phyloP scores from a whole-genome alignment of 208 protist species.

The Trichomonas vaginalis region DNA sequence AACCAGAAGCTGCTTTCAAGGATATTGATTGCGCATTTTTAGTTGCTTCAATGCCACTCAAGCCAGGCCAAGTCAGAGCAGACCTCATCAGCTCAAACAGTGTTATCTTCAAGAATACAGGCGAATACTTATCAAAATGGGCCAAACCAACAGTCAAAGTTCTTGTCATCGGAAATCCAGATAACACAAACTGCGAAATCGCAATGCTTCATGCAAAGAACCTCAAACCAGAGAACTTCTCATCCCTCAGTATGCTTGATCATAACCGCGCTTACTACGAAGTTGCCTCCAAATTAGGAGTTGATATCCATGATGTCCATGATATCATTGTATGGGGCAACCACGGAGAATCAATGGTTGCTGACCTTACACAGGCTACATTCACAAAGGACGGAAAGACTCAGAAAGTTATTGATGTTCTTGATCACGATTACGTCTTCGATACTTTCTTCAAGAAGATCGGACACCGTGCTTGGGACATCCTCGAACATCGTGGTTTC shows the following conservation, averaged over 20 bases:
- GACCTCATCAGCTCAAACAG: background rate
- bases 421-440: conserved; percentile 49
- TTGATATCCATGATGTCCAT: conserved; percentile 43
- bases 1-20: conserved; percentile 57
- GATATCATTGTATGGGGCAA: conserved; percentile 85
- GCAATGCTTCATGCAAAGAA: conserved; percentile 4
- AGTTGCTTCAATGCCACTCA: background rate
- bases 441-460: conserved; percentile 58
- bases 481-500: conserved; percentile 59
- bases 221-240: conserved; percentile 59
- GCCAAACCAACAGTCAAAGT: background rate
- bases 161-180: background rate
- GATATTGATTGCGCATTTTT: conserved; percentile 40
- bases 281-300: conserved; percentile 49
- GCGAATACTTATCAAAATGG: background rate
- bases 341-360: conserved; percentile 60
- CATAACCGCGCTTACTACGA: conserved; percentile 72
- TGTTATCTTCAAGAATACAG: background rate
- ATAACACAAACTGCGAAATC: background rate
- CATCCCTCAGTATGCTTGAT: conserved; percentile 80
- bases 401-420: conserved; percentile 39
- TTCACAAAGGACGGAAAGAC: conserved; percentile 33
- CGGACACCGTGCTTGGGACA: conserved; percentile 63
- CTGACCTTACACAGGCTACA: conserved; percentile 61
- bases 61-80: background rate